Evolutionary conservation across 179 eudicot species (phyloP).

Genomic region (Beta lomatogona): DNA sequence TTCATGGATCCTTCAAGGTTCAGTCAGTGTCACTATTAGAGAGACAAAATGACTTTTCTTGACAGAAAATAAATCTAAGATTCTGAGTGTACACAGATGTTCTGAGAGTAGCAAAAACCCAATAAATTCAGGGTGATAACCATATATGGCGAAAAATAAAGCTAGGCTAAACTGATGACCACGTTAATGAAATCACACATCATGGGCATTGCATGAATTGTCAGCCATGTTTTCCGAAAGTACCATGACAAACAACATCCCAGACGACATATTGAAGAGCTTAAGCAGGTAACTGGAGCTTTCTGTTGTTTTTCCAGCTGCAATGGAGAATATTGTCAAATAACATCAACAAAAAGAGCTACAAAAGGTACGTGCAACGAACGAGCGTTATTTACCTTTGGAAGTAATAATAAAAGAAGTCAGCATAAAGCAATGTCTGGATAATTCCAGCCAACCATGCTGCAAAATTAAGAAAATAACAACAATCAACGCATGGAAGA

Average conservation of each 20-base stretch:
- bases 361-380: not conserved
- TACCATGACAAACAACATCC: not conserved
- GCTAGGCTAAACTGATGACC: not conserved
- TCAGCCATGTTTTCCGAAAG: not conserved
- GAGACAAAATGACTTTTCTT: not conserved
- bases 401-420: slow-evolving; percentile 91
- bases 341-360: not conserved
- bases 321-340: slow-evolving; percentile 11
- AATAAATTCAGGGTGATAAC: slow-evolving; percentile 17
- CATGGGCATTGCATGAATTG: slow-evolving; percentile 9
- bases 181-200: slow-evolving; percentile 6
- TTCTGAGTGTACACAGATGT: slow-evolving; percentile 18
- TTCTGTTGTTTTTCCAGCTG: slow-evolving; percentile 93
- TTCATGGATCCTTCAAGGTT: not conserved
- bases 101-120: slow-evolving; percentile 21
- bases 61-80: slow-evolving; percentile 12
- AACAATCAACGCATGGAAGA: slow-evolving; percentile 12
- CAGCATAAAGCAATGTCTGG: slow-evolving; percentile 85
- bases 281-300: slow-evolving; percentile 81
- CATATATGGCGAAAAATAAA: slow-evolving; percentile 16
- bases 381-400: slow-evolving; percentile 50
- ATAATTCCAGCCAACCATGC: slow-evolving; percentile 85
- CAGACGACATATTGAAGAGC: slow-evolving; percentile 6
- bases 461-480: slow-evolving; percentile 34
- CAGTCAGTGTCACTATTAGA: not conserved